Base-by-base conservation (phyloP, 768 basidiomycete genomes). In the Nidularia sp. region DNA sequence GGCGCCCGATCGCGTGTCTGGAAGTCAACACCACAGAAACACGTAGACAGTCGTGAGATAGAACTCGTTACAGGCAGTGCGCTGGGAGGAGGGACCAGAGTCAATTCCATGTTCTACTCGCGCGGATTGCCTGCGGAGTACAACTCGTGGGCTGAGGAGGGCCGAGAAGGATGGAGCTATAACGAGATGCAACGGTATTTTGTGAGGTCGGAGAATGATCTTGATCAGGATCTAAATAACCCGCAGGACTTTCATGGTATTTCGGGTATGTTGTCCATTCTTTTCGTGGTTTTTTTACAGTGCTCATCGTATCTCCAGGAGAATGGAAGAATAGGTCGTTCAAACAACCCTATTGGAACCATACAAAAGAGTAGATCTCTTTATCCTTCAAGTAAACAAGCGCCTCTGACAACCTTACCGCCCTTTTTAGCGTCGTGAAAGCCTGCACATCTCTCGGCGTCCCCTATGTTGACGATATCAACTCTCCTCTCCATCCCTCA, bases 31-130 rank as follows among this genome's bases (percentile, higher is more conserved):
- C 62, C 61, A 31, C 48, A 51, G 13, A 58, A 63, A 29, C 29
- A 57, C 47, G 29, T 44, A 4, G 44, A 56, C n/a, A 58, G 45
- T 12, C 53, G 54, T 22, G 45, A n/a, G 7, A 32, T 65, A 4
- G 57, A 50, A 15, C 32, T 66, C 33, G 55, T 60, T 5, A 58
- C 54, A 4, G 65, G 62, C 12, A 62, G 62, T 33, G 63, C 57
- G 10, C 58, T 70, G 6, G 66, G 65, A 4, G 66, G 66, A 9
- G 56, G 56, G 2, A 59, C 60, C 8, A 43, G 53, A 4, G 60
- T 68, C 35, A 68, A 68, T 32, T 58, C 53, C 15, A 62, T 62
- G 58, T 51, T 59, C 32, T 68, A 66, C 36, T 65, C 60, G 2
- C 59, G 66, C 12, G 66, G 64, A 1, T 48, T 54, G 15, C 59